phyloP scores from a whole-genome alignment of 2,329 filamentous ascomycete species.

The Pleomassaria siparia region DNA sequence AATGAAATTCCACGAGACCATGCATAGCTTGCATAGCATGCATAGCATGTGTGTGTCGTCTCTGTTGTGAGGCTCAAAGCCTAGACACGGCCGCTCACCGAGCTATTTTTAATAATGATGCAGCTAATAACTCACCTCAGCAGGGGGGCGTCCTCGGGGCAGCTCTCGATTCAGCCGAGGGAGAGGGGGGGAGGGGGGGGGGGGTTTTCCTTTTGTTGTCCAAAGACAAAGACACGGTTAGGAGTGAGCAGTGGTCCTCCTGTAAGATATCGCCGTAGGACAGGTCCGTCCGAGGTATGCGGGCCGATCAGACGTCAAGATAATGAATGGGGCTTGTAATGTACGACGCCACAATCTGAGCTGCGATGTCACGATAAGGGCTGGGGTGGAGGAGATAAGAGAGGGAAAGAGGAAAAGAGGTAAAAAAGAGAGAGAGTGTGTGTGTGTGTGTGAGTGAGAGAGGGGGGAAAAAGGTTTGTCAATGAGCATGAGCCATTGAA shows the following conservation, averaged over 20 bases:
- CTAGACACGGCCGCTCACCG: neutral
- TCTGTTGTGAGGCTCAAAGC: conserved; percentile 9
- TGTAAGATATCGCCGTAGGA: neutral
- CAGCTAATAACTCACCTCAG: conserved; percentile 29
- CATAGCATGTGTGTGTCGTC: neutral
- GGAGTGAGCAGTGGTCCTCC: conserved; percentile 1
- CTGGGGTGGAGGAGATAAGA: conserved; percentile 15
- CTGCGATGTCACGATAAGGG: no score
- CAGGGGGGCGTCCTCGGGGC: conserved; percentile 3
- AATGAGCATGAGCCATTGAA: no score
- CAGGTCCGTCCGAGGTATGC: neutral
- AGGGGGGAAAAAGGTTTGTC: no score
- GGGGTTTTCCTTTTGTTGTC: no score
- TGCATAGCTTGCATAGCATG: no score
- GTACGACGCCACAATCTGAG: conserved; percentile 19
- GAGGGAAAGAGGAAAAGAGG: neutral
- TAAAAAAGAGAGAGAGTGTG: neutral
- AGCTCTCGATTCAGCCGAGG: neutral
- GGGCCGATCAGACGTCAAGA: conserved; percentile 4
- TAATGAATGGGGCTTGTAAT: neutral
- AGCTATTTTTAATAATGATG: conserved; percentile 17
- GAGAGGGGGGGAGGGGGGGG: no score
- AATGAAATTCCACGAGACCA: no score
- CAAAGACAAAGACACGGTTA: conserved; percentile 12
- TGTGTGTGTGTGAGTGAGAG: no score